Base-by-base conservation (phyloP, 169 alveolate species). In the Cryptosporidium sp. region DNA sequence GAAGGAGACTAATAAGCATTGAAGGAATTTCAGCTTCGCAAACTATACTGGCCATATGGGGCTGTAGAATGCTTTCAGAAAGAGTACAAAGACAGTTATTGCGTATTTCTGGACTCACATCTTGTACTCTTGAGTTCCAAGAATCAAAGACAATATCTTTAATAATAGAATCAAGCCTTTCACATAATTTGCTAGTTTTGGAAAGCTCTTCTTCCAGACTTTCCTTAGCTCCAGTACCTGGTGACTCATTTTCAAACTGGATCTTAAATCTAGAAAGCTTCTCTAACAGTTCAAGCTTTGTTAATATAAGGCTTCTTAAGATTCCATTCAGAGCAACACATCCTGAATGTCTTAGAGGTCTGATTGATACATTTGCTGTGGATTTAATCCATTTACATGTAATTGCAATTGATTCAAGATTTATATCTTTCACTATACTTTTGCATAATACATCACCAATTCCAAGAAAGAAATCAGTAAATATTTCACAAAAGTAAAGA, bases 331-430 rank as follows among this genome's bases (percentile, higher is more conserved):
- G 23, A 23, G 89, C 89, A 61, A 80, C 75, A 14, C 52, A 44
- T 21, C 80, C 75, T 23, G 80, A 62, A n/a, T 80, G 89, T 45
- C 89, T 60, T 8, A 80, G 80, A 33, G 89, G 89, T 16, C 89
- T 60, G 29, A 80, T 26, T 61, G 73, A 21, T 16, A 31, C 70
- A 37, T 42, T 58, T 29, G 69, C 26, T n/a, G 62, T 35, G 7
- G n/a, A 16, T 23, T 61, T 42, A 16, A 80, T 16, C 89, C 89
- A 80, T 26, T n/a, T 53, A 23, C 69, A 61, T 53, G 53, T 42
- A 12, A 73, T 56, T 62, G 48, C 68, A 62, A 37, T 37, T 12
- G 45, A 23, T 3, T 44, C 75, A 16, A 60, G 58, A 8, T 60
- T 52, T 23, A 29, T 23, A 14, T 42, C 60, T 29, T 45, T 39